Base-by-base conservation (phyloP, 495 filamentous ascomycete genomes). In the Copromyces sp. region DNA sequence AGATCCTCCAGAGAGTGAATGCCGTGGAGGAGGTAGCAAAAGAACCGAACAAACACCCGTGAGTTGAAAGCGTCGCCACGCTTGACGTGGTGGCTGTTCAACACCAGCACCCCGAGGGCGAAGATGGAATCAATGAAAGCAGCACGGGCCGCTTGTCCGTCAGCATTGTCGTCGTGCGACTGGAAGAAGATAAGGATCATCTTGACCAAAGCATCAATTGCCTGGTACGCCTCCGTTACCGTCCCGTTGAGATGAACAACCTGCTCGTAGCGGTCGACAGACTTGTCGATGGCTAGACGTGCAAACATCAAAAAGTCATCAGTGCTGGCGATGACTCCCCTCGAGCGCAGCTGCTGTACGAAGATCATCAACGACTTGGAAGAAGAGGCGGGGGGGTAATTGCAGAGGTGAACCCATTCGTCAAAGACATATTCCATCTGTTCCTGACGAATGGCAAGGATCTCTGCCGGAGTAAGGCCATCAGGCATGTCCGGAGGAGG, bases 381-480 rank as follows among this genome's bases (percentile, higher is more conserved):
- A 39, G 94, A 91, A 12, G 88, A 88, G 0, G 90, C 89, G 73
- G 88, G 87, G 11, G 87, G 85, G 68, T 92, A 91, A 80, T 91
- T 89, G 83, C 89, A 94, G 17, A 98, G 86, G 45, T 90, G 89
- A 71, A 94, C 87, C 95, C 95, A 99, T 79, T 98, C 95, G 11
- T 91, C 92, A 79, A 99, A 97, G 53, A 97, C 86, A 77, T 98
- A 98, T 76, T 96, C 92, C 82, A 97, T 89, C 75, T 97, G 94
- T 70, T 95, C 91, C 61, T 88, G 87, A 76, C 89, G 89, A 29
- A 81, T 79, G 1, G 71, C 41, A 14, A 38, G 71, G 39, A 75
- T 68, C 53, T 78, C 77, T 12, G 77, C 75, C 40, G 74, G 73
- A 14, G 73, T 73, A 40, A 78, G 16, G 37, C 68, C 70, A 38